Evolutionary conservation across 352 stramenopile genomes (phyloP).

Genomic region (Phytophthora hibernalis): DNA sequence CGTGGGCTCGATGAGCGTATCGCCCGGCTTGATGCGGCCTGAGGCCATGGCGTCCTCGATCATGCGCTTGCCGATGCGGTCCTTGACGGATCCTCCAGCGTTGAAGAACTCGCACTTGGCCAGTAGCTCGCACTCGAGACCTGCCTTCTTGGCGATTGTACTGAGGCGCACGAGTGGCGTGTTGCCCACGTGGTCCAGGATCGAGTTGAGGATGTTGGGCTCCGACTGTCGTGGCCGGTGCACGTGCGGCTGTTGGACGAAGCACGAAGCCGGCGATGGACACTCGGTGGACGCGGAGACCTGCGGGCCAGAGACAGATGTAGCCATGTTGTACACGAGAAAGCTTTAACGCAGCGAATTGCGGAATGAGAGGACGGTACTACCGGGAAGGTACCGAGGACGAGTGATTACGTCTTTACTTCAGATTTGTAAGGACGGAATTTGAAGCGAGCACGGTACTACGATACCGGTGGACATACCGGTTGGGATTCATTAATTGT

Average conservation of each 20-base stretch:
- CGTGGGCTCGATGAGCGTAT: constrained; percentile 98
- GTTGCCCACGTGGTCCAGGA: constrained; percentile 95
- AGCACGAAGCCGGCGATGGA: constrained; percentile 63
- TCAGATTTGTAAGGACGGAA: background rate
- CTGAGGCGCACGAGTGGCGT: constrained; percentile 95
- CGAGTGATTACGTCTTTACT: background rate
- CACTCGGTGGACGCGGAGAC: constrained; percentile 48
- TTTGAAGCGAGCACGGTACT: background rate
- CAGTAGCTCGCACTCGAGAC: constrained; percentile 92
- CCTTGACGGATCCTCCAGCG: constrained; percentile 93
- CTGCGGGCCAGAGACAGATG: constrained; percentile 20
- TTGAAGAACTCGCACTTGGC: constrained; percentile 99
- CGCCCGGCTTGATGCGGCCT: constrained; percentile 92
- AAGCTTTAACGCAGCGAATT: constrained; percentile 15
- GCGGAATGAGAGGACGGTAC: constrained; percentile 19
- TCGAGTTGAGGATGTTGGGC: constrained; percentile 92
- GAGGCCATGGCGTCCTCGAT: constrained; percentile 92
- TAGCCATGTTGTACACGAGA: constrained; percentile 16
- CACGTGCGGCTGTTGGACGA: constrained; percentile 71
- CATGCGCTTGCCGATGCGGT: constrained; percentile 92
- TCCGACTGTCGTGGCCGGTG: constrained; percentile 63
- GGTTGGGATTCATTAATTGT: too few species aligned
- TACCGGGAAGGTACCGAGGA: background rate
- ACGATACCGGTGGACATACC: background rate
- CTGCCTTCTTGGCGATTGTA: constrained; percentile 95